Evolutionary conservation across 139 green algal genomes (phyloP).

Genomic region (Micractinium conductrix): DNA sequence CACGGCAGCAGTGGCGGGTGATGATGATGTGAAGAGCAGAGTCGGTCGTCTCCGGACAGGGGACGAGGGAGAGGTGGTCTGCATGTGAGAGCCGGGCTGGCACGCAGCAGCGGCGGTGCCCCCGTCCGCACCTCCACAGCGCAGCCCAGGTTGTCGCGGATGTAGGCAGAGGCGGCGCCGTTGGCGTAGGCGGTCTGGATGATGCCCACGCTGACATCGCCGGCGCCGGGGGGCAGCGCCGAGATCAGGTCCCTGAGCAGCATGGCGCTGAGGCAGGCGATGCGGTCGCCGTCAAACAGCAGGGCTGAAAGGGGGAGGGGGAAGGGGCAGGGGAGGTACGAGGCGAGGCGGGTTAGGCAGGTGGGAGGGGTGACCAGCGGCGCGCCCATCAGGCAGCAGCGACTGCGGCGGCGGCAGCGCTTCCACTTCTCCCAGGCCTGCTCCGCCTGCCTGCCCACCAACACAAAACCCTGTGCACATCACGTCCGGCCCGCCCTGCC

Average conservation of each 20-base stretch:
- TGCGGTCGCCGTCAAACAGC: slow-evolving; percentile 96
- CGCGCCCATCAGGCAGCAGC: no score
- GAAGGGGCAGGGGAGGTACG: no score
- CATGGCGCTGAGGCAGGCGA: slow-evolving; percentile 84
- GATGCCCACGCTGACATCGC: slow-evolving; percentile 74
- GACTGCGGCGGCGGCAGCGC: no score
- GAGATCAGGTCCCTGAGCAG: slow-evolving; percentile 68
- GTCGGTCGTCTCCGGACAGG: neutral
- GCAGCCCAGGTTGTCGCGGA: slow-evolving; percentile 52
- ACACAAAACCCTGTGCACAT: neutral
- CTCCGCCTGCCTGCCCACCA: no score
- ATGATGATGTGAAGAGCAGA: neutral
- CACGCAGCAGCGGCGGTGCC: neutral
- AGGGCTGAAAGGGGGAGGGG: slow-evolving; percentile 12
- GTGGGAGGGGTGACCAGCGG: neutral
- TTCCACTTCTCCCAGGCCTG: no score
- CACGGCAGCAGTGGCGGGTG: neutral
- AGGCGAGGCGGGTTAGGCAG: neutral
- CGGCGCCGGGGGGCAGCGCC: slow-evolving; percentile 47
- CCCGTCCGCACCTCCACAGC: slow-evolving; percentile 37
- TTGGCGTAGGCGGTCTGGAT: slow-evolving; percentile 99
- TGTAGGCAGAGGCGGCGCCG: slow-evolving; percentile 82
- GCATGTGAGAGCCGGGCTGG: neutral
- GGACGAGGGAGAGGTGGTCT: neutral
- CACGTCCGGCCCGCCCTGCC: neutral